A percentile compares a stretch with the other conserved stretches of the same genome.
These are phyloP conservation scores for Leishmania guyanensis DNA, from an alignment of 208 protist genomes.

Conservation along the genomic window DNA sequence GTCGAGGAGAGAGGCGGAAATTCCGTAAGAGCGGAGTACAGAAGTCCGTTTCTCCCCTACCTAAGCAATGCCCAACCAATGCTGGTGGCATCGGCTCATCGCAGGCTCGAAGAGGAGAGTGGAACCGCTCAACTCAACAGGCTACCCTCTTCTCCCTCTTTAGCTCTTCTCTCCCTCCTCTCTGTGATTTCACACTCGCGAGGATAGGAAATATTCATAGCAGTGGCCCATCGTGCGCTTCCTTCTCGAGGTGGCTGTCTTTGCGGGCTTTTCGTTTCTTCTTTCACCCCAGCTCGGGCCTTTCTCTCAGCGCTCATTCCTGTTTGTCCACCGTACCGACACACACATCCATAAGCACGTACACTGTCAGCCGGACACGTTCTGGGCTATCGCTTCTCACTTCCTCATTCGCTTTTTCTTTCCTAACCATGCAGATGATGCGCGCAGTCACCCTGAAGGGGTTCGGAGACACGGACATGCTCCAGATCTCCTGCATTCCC, in stretches of 20 bases:
- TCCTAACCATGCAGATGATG: conserved; percentile 66
- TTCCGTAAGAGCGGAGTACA: neutral
- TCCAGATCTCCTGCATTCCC: conserved; percentile 60
- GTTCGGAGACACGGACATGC: conserved; percentile 65
- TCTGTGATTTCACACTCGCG: neutral
- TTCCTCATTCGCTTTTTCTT: neutral
- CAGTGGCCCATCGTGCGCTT: neutral
- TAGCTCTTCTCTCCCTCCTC: neutral
- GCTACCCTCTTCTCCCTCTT: neutral
- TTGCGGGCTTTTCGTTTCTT: neutral
- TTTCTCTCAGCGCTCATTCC: neutral
- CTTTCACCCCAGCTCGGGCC: neutral
- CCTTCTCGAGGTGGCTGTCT: neutral
- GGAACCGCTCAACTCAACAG: neutral
- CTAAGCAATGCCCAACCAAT: neutral
- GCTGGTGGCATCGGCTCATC: neutral
- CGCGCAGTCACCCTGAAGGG: conserved; percentile 77
- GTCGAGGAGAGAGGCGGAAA: neutral
- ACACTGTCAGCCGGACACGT: neutral
- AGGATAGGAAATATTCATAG: neutral
- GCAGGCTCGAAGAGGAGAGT: neutral
- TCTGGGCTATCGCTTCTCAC: too few relatives aligned
- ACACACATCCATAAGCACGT: neutral
- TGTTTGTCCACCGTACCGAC: neutral
- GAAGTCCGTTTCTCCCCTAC: neutral